Evolutionary conservation across 176 grass and related monocot genomes (phyloP).

Genomic region (Chrysopogon serrulatus): DNA sequence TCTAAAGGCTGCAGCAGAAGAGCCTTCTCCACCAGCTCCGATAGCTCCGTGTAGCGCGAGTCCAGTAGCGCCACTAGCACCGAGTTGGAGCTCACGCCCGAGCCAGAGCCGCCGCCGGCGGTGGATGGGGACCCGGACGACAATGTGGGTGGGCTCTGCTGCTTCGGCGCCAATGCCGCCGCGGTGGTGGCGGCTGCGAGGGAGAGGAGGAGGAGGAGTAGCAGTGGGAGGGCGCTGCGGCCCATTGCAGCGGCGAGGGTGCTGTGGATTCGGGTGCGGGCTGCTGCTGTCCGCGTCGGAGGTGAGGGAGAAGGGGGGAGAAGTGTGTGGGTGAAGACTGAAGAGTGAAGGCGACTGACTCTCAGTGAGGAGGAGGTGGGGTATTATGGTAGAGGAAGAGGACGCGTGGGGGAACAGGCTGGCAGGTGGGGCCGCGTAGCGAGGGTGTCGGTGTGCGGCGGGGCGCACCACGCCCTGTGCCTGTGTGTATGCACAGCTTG

Average conservation of each 20-base stretch:
- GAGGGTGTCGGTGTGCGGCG: background rate
- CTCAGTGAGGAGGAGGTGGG: background rate
- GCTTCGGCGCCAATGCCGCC: background rate
- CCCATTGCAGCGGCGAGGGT: background rate
- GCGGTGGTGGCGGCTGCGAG: background rate
- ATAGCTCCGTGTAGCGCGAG: slow-evolving; percentile 71
- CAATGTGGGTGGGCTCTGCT: slow-evolving; percentile 13
- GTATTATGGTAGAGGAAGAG: slow-evolving; percentile 1
- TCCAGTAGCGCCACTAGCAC: slow-evolving; percentile 72
- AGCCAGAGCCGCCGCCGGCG: too few relatives aligned
- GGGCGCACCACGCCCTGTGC: too few relatives aligned
- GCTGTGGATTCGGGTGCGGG: background rate
- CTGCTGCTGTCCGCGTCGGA: background rate
- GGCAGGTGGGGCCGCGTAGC: background rate
- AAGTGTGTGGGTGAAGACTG: background rate
- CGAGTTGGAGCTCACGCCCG: slow-evolving; percentile 68
- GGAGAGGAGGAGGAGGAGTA: background rate
- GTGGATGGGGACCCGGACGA: background rate
- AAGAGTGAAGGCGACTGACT: background rate
- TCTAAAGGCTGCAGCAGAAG: slow-evolving; percentile 53
- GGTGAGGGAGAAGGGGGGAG: background rate
- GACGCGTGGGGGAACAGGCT: slow-evolving; percentile 17
- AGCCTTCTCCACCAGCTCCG: slow-evolving; percentile 80
- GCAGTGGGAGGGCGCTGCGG: background rate
- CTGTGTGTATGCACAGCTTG: too few relatives aligned